phyloP scores from a whole-genome alignment of 2,329 filamentous ascomycete genomes.

The Claviceps sp. region DNA sequence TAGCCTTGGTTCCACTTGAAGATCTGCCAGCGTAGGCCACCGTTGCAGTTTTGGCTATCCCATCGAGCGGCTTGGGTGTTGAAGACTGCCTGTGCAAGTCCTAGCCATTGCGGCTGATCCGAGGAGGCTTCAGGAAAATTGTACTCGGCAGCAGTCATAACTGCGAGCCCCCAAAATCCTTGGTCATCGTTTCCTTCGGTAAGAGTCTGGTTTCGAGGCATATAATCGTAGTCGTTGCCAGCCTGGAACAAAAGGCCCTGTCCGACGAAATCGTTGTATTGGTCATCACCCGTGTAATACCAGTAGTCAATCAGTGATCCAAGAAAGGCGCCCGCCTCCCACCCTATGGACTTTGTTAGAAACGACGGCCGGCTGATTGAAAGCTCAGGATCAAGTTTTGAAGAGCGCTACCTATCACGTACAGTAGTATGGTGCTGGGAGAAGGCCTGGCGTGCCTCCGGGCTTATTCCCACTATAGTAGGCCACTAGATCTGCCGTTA shows the following conservation, averaged over 20 bases:
- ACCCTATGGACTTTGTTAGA: slow-evolving; percentile 30
- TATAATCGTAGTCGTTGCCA: slow-evolving; percentile 60
- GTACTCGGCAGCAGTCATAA: slow-evolving; percentile 57
- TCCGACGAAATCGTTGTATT: slow-evolving; percentile 55
- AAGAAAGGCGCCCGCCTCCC: slow-evolving; percentile 63
- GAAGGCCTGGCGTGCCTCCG: slow-evolving; percentile 35
- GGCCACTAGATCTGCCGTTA: slow-evolving; percentile 35
- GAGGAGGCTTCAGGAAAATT: slow-evolving; percentile 48
- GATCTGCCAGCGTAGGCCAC: slow-evolving; percentile 75
- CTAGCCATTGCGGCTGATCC: slow-evolving; percentile 50
- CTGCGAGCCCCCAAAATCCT: slow-evolving; percentile 59
- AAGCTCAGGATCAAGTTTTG: neutral
- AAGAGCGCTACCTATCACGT: slow-evolving; percentile 11
- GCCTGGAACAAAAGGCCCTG: slow-evolving; percentile 63
- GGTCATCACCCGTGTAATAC: slow-evolving; percentile 63
- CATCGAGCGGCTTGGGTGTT: slow-evolving; percentile 64
- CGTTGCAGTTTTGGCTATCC: slow-evolving; percentile 56
- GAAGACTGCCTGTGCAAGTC: slow-evolving; percentile 67
- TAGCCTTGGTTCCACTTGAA: slow-evolving; percentile 72
- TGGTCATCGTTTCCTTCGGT: slow-evolving; percentile 65
- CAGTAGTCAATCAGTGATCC: slow-evolving; percentile 68
- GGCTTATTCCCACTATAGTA: slow-evolving; percentile 34
- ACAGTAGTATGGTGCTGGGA: slow-evolving; percentile 43
- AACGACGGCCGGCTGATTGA: neutral
- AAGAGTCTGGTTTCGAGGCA: slow-evolving; percentile 59